These are phyloP conservation scores for Pelargonium citronellum DNA, from an alignment of 441 rosid species.

Conservation along the genomic window DNA sequence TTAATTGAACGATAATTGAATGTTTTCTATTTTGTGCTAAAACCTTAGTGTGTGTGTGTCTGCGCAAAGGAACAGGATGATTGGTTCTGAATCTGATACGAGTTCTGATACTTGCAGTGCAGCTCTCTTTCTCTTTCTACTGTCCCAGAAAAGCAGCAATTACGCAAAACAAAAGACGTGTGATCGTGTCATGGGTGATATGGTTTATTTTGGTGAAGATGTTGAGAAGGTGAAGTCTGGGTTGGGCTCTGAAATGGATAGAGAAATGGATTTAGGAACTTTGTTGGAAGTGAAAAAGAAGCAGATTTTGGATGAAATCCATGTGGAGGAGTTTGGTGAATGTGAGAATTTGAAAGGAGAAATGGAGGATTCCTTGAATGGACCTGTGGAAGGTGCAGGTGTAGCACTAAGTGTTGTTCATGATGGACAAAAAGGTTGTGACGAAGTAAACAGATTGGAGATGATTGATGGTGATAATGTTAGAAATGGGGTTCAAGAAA, in stretches of 20 bases:
- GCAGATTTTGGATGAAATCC: conserved; percentile 37
- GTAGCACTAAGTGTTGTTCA: background rate
- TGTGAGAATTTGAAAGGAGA: background rate
- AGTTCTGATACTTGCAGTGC: no score
- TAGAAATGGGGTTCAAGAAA: conserved; percentile 42
- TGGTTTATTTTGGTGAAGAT: no score
- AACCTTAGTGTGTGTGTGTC: no score
- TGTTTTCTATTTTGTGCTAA: no score
- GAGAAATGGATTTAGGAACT: conserved; percentile 22
- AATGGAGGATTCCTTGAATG: conserved; percentile 4
- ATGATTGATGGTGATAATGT: conserved; percentile 20
- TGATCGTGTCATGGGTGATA: no score
- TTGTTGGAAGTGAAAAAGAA: conserved; percentile 53
- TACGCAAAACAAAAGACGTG: no score
- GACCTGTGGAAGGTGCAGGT: background rate
- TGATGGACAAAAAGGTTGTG: conserved; percentile 14
- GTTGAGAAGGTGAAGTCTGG: no score
- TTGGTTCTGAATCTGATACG: no score
- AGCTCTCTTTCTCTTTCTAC: no score
- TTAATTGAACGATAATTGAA: no score
- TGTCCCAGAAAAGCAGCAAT: no score
- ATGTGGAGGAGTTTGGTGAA: conserved; percentile 16
- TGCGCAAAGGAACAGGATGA: no score
- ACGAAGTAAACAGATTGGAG: conserved; percentile 19
- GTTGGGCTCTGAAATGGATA: background rate